A percentile compares a stretch with the other conserved stretches of the same genome.
phyloP scores from a whole-genome alignment of 1,284 basidiomycete species.

The Wolfiporia cocos region DNA sequence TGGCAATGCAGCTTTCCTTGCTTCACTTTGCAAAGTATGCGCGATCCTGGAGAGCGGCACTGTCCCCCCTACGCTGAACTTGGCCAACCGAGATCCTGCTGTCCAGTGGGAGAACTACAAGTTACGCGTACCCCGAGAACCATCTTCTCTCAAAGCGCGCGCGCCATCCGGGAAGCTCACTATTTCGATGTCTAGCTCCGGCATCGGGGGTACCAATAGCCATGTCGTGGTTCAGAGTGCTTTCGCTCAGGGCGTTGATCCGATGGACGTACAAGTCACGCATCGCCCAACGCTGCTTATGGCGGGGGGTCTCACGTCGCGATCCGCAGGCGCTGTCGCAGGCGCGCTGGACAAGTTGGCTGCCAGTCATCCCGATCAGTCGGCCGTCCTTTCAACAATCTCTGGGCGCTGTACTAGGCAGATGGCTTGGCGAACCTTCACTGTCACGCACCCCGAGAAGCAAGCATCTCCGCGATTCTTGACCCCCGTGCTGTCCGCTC shows the following conservation, averaged over 20 bases:
- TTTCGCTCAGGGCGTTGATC: background rate
- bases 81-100: too few relatives aligned
- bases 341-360: background rate
- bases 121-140: conserved; percentile 20
- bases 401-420: conserved; percentile 25
- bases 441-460: conserved; percentile 20
- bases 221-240: conserved; percentile 32
- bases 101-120: conserved; percentile 32
- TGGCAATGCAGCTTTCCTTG: conserved; percentile 36
- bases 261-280: background rate
- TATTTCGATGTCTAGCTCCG: conserved; percentile 35
- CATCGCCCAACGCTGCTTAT: conserved; percentile 24
- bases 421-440: conserved; percentile 29
- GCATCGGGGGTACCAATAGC: conserved; percentile 38
- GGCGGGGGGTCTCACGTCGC: conserved; percentile 28
- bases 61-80: conserved; percentile 36
- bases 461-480: conserved; percentile 24
- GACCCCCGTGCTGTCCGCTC: conserved; percentile 19
- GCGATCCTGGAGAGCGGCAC: conserved; percentile 29
- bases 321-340: conserved; percentile 19
- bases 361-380: background rate
- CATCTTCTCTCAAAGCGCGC: conserved; percentile 14
- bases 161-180: conserved; percentile 11
- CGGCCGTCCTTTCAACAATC: conserved; percentile 7
- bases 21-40: conserved; percentile 36